phyloP scores from a whole-genome alignment of 805 yeast genomes.

The Nakazawaea anatomiae region DNA sequence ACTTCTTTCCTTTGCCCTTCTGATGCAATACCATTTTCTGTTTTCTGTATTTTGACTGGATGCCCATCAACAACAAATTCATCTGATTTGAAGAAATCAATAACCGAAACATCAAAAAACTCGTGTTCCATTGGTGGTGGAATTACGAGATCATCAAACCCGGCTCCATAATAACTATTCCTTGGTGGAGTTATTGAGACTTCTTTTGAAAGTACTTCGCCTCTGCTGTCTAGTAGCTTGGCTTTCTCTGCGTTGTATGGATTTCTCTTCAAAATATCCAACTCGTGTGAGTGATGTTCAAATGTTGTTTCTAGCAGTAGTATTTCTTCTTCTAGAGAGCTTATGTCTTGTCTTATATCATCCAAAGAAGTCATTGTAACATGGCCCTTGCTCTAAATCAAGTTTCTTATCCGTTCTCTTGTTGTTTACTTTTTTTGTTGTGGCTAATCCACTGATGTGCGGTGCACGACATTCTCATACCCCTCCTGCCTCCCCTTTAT shows the following conservation, averaged over 20 bases:
- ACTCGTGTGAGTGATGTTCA: neutral
- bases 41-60: neutral
- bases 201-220: neutral
- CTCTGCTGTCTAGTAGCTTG: too few species aligned
- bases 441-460: too few species aligned
- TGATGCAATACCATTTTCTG: neutral
- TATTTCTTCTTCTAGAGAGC: slow-evolving; percentile 9
- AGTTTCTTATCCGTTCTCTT: too few species aligned
- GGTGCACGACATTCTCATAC: too few species aligned
- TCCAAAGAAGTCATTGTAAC: neutral
- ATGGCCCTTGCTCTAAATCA: too few species aligned
- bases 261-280: neutral
- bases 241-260: neutral
- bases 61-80: neutral
- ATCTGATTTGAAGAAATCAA: slow-evolving; percentile 15
- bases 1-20: slow-evolving; percentile 14
- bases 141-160: slow-evolving; percentile 6
- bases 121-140: slow-evolving; percentile 22
- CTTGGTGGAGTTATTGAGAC: slow-evolving; percentile 1
- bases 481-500: too few species aligned
- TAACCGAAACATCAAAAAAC: slow-evolving; percentile 23
- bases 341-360: slow-evolving; percentile 6
- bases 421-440: too few species aligned
- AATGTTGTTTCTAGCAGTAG: slow-evolving; percentile 2
- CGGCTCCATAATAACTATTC: neutral